Conservation (phyloP, 495 filamentous ascomycete genomes). For the Acidomyces sp. region DNA sequence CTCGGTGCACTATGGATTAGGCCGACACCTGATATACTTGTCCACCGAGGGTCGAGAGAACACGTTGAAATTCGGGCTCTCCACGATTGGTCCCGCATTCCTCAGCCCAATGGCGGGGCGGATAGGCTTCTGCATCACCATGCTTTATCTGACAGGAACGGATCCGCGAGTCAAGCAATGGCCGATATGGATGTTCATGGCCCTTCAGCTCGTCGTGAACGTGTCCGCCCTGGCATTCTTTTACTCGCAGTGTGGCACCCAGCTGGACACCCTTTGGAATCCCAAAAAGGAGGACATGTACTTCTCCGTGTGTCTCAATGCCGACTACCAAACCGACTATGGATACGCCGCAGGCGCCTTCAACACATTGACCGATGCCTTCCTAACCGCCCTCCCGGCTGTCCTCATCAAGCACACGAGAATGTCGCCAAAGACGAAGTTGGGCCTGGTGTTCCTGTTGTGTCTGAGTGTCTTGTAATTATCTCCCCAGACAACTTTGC, state of each 20-base stretch:
- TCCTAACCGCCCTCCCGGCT: conserved; percentile 16
- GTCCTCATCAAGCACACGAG: conserved; percentile 14
- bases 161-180: conserved; percentile 12
- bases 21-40: conserved; percentile 14
- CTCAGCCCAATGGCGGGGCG: conserved; percentile 14
- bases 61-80: conserved; percentile 3
- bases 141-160: conserved; percentile 14
- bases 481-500: no score
- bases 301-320: conserved; percentile 1
- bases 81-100: conserved; percentile 3
- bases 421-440: conserved; percentile 10
- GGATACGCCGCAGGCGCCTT: conserved; percentile 16
- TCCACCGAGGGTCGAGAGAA: not conserved
- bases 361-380: conserved; percentile 19
- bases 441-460: conserved; percentile 13
- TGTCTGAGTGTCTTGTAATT: conserved; percentile 17
- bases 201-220: conserved; percentile 9
- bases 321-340: conserved; percentile 8
- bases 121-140: conserved; percentile 14
- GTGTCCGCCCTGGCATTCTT: conserved; percentile 5
- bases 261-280: conserved; percentile 11
- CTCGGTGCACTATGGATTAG: conserved; percentile 6
- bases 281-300: not conserved
- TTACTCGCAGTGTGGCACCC: conserved; percentile 12
- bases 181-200: conserved; percentile 15